Evolutionary conservation across 2,329 filamentous ascomycete species (phyloP).

Genomic region (Colletotrichum cuscutae): DNA sequence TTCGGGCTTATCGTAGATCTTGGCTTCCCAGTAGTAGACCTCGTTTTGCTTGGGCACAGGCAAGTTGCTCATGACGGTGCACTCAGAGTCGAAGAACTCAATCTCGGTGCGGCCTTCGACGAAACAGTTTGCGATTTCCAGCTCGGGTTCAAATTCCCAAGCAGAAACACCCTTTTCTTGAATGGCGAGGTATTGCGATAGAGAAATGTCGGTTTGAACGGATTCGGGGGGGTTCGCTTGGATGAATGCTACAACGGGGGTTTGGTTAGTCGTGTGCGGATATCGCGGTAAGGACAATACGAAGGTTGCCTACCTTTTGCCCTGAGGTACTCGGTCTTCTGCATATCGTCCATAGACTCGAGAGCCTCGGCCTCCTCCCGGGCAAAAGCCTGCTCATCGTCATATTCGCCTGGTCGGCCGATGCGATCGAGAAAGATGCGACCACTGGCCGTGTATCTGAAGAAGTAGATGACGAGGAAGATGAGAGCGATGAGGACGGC

Average conservation of each 20-base stretch:
- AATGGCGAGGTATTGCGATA: constrained; percentile 97
- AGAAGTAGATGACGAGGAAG: constrained; percentile 88
- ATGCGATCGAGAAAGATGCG: constrained; percentile 94
- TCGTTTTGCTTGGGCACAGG: constrained; percentile 99
- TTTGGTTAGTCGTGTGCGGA: constrained; percentile 6
- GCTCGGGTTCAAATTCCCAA: constrained; percentile 99
- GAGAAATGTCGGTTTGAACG: constrained; percentile 92
- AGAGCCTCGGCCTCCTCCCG: constrained; percentile 95
- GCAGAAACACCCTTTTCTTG: constrained; percentile 99
- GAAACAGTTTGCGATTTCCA: constrained; percentile 99
- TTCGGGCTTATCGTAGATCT: constrained; percentile 98
- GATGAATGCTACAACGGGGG: constrained; percentile 78
- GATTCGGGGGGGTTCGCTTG: constrained; percentile 96
- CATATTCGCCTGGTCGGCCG: constrained; percentile 93
- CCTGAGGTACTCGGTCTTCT: constrained; percentile 88
- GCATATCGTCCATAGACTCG: constrained; percentile 94
- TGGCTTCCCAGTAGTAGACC: constrained; percentile 99
- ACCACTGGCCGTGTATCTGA: constrained; percentile 87
- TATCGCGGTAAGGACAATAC: background rate
- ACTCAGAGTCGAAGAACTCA: constrained; percentile 98
- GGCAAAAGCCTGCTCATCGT: constrained; percentile 95
- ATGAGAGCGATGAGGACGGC: constrained; percentile 85
- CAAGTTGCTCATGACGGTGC: constrained; percentile 95
- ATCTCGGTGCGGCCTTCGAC: constrained; percentile 97
- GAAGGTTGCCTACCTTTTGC: constrained; percentile 81